phyloP scores from a whole-genome alignment of 2,329 filamentous ascomycete genomes.

The Penicillium sp. region DNA sequence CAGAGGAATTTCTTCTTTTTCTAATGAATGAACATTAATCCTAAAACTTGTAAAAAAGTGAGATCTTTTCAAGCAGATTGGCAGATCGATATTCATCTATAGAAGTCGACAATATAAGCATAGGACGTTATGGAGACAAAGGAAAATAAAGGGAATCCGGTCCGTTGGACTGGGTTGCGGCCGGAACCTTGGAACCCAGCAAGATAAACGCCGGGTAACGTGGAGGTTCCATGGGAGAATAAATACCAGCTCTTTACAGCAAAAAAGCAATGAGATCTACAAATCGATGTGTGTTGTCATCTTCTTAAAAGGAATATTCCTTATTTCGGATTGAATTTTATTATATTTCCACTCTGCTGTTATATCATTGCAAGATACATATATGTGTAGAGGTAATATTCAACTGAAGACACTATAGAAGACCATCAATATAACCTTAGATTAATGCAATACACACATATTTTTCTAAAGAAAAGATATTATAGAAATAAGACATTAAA shows the following conservation, averaged over 20 bases:
- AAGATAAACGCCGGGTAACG: constrained; percentile 11
- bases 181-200: constrained; percentile 3
- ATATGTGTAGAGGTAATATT: neutral
- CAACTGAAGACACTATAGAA: neutral
- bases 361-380: neutral
- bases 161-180: constrained; percentile 21
- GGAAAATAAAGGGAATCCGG: constrained; percentile 13
- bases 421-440: neutral
- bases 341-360: neutral
- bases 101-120: neutral
- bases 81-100: neutral
- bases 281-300: too few species aligned
- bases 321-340: neutral
- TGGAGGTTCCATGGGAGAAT: constrained; percentile 3
- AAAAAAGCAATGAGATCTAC: neutral
- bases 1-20: too few species aligned
- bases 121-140: constrained; percentile 2
- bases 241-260: neutral
- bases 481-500: neutral
- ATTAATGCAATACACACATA: neutral
- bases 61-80: neutral
- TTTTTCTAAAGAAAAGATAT: neutral
- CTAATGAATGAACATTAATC: neutral
- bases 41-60: neutral
- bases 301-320: neutral